These are phyloP conservation scores for Pseudopithomyces chartarum DNA, from an alignment of 2,329 filamentous ascomycete genomes.

Conservation along the genomic window DNA sequence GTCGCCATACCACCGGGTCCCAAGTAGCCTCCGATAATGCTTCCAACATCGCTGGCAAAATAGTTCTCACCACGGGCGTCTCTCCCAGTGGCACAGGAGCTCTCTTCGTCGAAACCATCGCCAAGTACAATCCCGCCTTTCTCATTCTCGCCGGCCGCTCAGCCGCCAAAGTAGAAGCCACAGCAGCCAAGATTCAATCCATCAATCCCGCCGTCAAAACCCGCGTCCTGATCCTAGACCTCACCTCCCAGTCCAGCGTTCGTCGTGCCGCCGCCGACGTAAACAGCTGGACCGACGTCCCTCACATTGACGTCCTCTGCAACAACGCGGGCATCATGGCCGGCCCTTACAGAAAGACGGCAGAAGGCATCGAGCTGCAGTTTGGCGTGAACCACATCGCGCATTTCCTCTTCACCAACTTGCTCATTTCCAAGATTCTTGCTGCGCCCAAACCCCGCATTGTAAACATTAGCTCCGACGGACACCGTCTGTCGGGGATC, in stretches of 20 bases:
- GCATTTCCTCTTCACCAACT: slow-evolving; percentile 53
- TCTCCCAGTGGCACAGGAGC: slow-evolving; percentile 36
- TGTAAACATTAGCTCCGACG: slow-evolving; percentile 50
- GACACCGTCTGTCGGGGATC: slow-evolving; percentile 46
- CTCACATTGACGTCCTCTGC: slow-evolving; percentile 50
- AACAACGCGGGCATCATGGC: slow-evolving; percentile 49
- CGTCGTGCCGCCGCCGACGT: background rate
- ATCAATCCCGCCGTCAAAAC: slow-evolving; percentile 40
- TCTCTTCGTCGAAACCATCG: slow-evolving; percentile 32
- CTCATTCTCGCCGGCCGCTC: slow-evolving; percentile 50
- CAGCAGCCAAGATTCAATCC: slow-evolving; percentile 43
- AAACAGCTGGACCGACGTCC: background rate
- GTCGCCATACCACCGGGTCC: slow-evolving; percentile 26
- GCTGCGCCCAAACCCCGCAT: slow-evolving; percentile 41
- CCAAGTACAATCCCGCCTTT: slow-evolving; percentile 31
- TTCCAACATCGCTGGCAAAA: slow-evolving; percentile 50
- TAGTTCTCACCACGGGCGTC: slow-evolving; percentile 45
- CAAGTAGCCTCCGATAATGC: slow-evolving; percentile 49
- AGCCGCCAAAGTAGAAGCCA: slow-evolving; percentile 46
- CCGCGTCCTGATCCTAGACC: slow-evolving; percentile 17
- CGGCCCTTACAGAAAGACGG: slow-evolving; percentile 28
- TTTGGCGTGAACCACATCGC: slow-evolving; percentile 57
- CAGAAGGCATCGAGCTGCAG: slow-evolving; percentile 46
- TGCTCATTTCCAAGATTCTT: slow-evolving; percentile 51
- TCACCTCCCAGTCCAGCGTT: background rate